phyloP scores from a whole-genome alignment of 2,329 filamentous ascomycete species.

The Penicillium vulpinum region DNA sequence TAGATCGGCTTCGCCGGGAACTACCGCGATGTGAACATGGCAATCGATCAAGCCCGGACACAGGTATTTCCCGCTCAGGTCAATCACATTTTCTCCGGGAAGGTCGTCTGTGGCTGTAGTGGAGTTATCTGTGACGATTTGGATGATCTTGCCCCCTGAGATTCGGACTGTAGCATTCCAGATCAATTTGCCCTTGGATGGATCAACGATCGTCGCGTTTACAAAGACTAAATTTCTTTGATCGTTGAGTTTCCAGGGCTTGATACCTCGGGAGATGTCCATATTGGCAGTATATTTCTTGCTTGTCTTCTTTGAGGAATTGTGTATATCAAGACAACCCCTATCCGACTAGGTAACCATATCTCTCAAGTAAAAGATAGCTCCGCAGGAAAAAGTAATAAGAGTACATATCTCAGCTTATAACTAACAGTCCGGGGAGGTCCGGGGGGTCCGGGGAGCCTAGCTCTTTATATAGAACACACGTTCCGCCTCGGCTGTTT shows the following conservation, averaged over 20 bases:
- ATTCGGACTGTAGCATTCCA: conserved; percentile 16
- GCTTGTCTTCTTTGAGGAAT: no score
- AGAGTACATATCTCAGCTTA: not conserved
- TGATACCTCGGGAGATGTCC: conserved; percentile 19
- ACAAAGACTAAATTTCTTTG: conserved; percentile 11
- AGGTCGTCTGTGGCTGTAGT: not conserved
- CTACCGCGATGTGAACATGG: conserved; percentile 52
- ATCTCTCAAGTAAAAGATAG: not conserved
- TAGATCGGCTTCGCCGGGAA: conserved; percentile 40
- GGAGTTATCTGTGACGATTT: conserved; percentile 5
- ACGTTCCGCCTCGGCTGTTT: not conserved
- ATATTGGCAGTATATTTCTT: conserved; percentile 2
- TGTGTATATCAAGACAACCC: not conserved
- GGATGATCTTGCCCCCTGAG: conserved; percentile 15
- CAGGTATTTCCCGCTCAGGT: conserved; percentile 49
- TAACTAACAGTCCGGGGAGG: not conserved
- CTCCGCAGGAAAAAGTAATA: not conserved
- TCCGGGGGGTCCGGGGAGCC: not conserved
- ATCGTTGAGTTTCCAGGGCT: conserved; percentile 20
- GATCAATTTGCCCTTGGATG: conserved; percentile 15
- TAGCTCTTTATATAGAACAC: not conserved
- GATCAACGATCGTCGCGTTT: conserved; percentile 23
- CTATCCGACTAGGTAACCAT: not conserved
- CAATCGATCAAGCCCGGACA: conserved; percentile 56
- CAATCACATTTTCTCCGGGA: conserved; percentile 25